These are phyloP conservation scores for Boehmeria nivea DNA, from an alignment of 306 rosid genomes.

Conservation along the genomic window DNA sequence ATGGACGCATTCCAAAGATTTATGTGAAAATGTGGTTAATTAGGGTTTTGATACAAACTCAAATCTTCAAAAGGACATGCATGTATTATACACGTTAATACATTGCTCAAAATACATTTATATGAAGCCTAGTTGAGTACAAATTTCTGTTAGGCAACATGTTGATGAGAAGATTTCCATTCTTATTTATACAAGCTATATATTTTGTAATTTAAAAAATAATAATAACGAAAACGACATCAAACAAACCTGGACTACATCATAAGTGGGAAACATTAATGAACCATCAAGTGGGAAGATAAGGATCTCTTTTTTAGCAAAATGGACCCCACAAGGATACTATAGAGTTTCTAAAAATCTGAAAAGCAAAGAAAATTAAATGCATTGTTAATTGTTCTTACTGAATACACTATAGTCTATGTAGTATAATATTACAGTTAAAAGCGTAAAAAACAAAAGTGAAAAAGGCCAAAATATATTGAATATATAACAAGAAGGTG, in stretches of 20 bases:
- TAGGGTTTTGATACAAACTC: not conserved
- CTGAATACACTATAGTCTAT: not conserved
- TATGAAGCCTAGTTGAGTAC: too few relatives aligned
- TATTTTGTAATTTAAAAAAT: too few relatives aligned
- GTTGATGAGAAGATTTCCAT: too few relatives aligned
- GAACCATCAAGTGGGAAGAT: not conserved
- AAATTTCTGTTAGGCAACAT: too few relatives aligned
- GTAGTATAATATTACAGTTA: not conserved
- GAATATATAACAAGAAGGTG: too few relatives aligned
- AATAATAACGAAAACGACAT: too few relatives aligned
- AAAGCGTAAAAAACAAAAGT: slow-evolving; percentile 9
- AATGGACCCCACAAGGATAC: not conserved
- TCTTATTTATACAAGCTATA: too few relatives aligned
- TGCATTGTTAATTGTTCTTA: not conserved
- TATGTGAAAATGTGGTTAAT: not conserved
- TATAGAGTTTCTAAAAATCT: not conserved
- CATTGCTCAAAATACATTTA: too few relatives aligned
- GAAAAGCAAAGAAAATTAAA: not conserved
- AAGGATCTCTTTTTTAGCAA: slow-evolving; percentile 1
- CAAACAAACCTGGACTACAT: not conserved
- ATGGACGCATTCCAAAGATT: not conserved
- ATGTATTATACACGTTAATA: too few relatives aligned
- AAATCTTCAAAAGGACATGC: too few relatives aligned
- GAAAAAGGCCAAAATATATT: too few relatives aligned
- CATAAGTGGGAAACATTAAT: not conserved